Base-by-base conservation (phyloP, 2,329 filamentous ascomycete genomes). In the Alternaria panax region DNA sequence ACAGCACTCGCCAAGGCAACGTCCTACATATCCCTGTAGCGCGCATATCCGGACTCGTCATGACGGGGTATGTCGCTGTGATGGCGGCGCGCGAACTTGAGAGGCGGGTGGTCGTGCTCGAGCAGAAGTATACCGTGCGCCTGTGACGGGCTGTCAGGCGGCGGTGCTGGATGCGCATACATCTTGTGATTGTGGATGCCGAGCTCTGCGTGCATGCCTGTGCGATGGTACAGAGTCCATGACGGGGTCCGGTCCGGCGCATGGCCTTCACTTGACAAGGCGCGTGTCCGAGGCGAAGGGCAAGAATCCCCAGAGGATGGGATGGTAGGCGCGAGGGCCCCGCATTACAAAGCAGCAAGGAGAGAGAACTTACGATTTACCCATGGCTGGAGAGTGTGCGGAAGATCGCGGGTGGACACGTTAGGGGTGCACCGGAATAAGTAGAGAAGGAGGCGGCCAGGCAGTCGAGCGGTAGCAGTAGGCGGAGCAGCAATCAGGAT, bases 281-380 rank as follows among this genome's bases (percentile, higher is more conserved):
- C 50, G 59, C 51, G 30, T 55, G 45, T 56, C 38, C 51, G 48
- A 38, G 54, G 67, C 64, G 66, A 62, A 69, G 45, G 70, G 66
- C 46, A 70, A 57, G 64, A 24, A 65, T 60, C 20, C 54, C 63
- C 64, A 59, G 51, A 30, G 52, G 64, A 55, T 57, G 58, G 57
- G 53, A 54, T 46, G 47, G 65, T 51, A 59, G 51, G 54, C 58
- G 57, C 51, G 46, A 54, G 40, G 36, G 60, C 59, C 47, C 59
- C 60, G 54, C 61, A 54, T 47, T 47, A 52, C 66, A 65, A 56
- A 62, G 59, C 63, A 40, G 16, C 46, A 54, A 53, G 51, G 56
- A 68, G 41, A 61, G 51, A 46, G 56, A 51, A 77, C 77, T 79
- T 75, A 79, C 77, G 75, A 78, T 78, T 79, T 79, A 67, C 77